Conservation (phyloP, 192 early-diverging fungal genomes). For the Coemansia sp. region DNA sequence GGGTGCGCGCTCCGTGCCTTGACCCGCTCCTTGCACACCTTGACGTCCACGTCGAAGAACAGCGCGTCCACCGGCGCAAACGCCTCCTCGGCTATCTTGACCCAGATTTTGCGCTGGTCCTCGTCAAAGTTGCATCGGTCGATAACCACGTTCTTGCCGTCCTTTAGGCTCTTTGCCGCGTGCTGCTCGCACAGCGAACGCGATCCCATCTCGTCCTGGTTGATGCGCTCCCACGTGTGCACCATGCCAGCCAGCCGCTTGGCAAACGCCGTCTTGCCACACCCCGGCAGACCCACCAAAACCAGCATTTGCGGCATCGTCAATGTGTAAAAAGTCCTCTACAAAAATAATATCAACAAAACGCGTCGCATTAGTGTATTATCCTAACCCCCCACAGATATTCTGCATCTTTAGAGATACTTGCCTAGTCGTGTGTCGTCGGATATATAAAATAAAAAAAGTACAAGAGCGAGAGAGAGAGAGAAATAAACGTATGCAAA, state of each 20-base stretch:
- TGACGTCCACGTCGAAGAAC: constrained; percentile 65
- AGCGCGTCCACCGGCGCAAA: constrained; percentile 65
- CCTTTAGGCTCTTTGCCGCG: constrained; percentile 48
- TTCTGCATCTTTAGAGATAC: not conserved
- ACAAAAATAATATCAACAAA: constrained; percentile 5
- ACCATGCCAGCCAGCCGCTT: constrained; percentile 43
- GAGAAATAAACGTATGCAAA: constrained; percentile 2
- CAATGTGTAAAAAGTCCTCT: not conserved
- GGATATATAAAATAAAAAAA: constrained; percentile 21
- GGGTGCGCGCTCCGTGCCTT: constrained; percentile 65
- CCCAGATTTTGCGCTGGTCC: constrained; percentile 71
- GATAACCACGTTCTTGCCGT: constrained; percentile 68
- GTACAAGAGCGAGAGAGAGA: constrained; percentile 6
- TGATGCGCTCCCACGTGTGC: constrained; percentile 66
- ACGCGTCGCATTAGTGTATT: not conserved
- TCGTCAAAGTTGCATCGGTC: constrained; percentile 82
- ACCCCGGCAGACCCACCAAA: constrained; percentile 74
- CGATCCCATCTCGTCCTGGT: constrained; percentile 74
- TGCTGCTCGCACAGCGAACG: constrained; percentile 67
- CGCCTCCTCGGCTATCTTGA: constrained; percentile 63
- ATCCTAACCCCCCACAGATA: not conserved
- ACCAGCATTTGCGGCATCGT: constrained; percentile 65
- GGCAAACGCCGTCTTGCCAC: constrained; percentile 74
- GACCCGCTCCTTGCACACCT: constrained; percentile 68
- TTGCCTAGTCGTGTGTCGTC: not conserved